These are phyloP conservation scores for Jacaranda mimosifolia DNA, from an alignment of 257 asterid species.

Conservation along the genomic window DNA sequence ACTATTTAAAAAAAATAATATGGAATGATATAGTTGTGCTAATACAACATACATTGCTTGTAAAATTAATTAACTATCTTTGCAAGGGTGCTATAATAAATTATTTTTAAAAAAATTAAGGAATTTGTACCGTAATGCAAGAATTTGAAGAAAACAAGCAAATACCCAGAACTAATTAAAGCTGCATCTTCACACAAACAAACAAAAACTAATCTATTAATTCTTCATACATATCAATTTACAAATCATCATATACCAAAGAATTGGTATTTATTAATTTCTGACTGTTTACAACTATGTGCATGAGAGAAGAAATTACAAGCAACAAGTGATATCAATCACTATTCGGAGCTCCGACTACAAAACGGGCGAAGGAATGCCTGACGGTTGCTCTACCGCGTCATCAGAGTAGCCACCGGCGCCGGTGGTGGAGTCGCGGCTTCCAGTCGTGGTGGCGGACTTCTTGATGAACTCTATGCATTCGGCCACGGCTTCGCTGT, in stretches of 20 bases:
- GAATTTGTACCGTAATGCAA: no score
- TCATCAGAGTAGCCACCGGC: conserved; percentile 1
- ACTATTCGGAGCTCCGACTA: not conserved
- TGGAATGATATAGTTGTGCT: not conserved
- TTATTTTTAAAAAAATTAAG: no score
- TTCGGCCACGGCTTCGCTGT: conserved; percentile 48
- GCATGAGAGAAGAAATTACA: not conserved
- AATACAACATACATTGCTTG: not conserved
- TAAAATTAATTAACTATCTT: no score
- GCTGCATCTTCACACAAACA: not conserved
- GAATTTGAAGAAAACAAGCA: no score
- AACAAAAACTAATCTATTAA: not conserved
- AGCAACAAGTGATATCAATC: not conserved
- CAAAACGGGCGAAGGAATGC: conserved; percentile 30
- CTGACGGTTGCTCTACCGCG: not conserved
- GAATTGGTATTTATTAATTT: not conserved
- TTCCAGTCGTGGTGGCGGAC: conserved; percentile 28
- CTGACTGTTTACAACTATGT: no score
- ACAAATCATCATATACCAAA: not conserved
- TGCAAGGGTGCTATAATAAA: no score
- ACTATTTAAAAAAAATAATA: no score
- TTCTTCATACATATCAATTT: conserved; percentile 16
- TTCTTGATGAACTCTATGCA: conserved; percentile 49
- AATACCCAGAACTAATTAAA: not conserved
- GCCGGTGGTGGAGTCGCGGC: conserved; percentile 27